Evolutionary conservation across 768 basidiomycete species (phyloP), one percentile per base, ranked within the genome.

Genomic region (Sarcomyxa edulis): DNA sequence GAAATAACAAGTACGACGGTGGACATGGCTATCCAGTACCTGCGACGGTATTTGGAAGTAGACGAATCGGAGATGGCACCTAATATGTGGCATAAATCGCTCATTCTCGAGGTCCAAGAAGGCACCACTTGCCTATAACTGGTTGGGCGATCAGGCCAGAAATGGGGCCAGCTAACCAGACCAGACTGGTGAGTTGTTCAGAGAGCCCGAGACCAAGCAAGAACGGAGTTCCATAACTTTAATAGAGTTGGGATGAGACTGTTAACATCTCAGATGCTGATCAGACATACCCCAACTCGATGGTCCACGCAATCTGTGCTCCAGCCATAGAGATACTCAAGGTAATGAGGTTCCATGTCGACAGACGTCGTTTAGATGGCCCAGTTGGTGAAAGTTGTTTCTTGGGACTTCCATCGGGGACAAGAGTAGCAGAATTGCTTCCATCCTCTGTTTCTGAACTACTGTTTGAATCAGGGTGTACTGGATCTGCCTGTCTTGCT

Each of bases 51-150:
- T 56, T 81, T 84, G 8, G 93, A 96, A 4, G 76, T 71, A 4
- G 94, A 96, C 30, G 90, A 83, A 61, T 99, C 96, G 12, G 95
- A 98, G 54, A 99, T 78, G 9, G 96, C 94, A 46, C 93, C 91
- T 94, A 46, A 47, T 41, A 43, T 39, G 32, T 34, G 25, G 28
- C 27, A 37, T 60, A 54, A 64, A 59, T 54, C 39, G 48, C 53
- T 52, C 37, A n/a, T 32, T 27, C 31, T n/a, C n/a, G n/a, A n/a
- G n/a, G 32, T 44, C 49, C 52, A 50, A 54, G 45, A 32, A 43
- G 14, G n/a, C 14, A 37, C 22, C 14, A 46, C 70, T 44, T 49
- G 90, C 95, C 96, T 50, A 99, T 96, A 39, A 98, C 71, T n/a
- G 96, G 96, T 58, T 99, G 96, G 4, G 93, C 93, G 35, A 99